Evolutionary conservation across 495 filamentous ascomycete genomes (phyloP).

Genomic region (Podospora pseudocomata): DNA sequence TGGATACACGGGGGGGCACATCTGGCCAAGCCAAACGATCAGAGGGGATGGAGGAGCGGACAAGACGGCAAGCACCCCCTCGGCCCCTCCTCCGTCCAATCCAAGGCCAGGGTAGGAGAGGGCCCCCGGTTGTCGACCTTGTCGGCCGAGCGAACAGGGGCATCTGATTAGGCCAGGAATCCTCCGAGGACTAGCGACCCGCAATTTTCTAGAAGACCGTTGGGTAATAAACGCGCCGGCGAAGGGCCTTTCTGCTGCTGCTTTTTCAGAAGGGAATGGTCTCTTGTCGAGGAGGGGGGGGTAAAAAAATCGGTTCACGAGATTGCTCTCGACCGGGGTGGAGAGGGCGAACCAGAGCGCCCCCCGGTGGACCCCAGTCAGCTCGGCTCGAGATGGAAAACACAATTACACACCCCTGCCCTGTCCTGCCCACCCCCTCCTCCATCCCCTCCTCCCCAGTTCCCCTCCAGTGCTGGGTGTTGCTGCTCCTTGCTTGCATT

Average conservation of each 20-base stretch:
- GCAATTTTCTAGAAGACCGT: slow-evolving; percentile 49
- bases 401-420: slow-evolving; percentile 22
- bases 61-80: slow-evolving; percentile 21
- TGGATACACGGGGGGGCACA: slow-evolving; percentile 25
- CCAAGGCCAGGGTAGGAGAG: slow-evolving; percentile 26
- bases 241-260: slow-evolving; percentile 22
- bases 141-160: slow-evolving; percentile 29
- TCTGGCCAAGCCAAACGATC: slow-evolving; percentile 26
- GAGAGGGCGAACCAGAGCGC: slow-evolving; percentile 6
- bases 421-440: slow-evolving; percentile 9
- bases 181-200: slow-evolving; percentile 40
- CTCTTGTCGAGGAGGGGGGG: slow-evolving; percentile 21
- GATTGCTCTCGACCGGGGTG: slow-evolving; percentile 36
- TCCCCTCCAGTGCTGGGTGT: slow-evolving; percentile 4
- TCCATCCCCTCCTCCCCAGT: slow-evolving; percentile 3
- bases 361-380: slow-evolving; percentile 34
- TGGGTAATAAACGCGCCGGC: slow-evolving; percentile 43
- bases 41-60: slow-evolving; percentile 19
- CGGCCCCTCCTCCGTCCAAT: slow-evolving; percentile 29
- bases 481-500: background rate
- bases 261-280: slow-evolving; percentile 37
- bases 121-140: slow-evolving; percentile 24
- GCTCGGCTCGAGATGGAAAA: slow-evolving; percentile 46
- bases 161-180: slow-evolving; percentile 47
- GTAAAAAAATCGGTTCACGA: slow-evolving; percentile 34